Evolutionary conservation across 2,329 filamentous ascomycete species (phyloP).

Genomic region (Sphaerulina musiva): DNA sequence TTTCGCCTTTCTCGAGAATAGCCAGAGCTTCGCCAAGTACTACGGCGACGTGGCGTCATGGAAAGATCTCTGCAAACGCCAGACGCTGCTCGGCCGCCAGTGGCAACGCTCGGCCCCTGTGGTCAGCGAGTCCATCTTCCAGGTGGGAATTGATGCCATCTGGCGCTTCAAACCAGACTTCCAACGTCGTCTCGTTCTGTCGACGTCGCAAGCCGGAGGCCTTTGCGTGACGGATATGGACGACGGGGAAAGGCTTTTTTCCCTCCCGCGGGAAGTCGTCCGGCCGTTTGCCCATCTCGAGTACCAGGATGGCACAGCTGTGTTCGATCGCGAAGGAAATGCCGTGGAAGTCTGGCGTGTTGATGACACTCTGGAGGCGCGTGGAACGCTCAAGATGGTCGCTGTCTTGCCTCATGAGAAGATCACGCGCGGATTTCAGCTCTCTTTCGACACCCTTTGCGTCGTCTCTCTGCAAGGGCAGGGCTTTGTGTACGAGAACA

Average conservation of each 20-base stretch:
- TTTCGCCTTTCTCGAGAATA: constrained; percentile 29
- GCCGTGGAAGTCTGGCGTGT: constrained; percentile 43
- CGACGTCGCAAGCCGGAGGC: constrained; percentile 42
- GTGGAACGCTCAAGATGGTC: constrained; percentile 39
- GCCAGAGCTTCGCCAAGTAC: constrained; percentile 30
- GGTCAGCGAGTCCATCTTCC: constrained; percentile 37
- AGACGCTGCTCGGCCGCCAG: constrained; percentile 36
- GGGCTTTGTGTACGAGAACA: constrained; percentile 42
- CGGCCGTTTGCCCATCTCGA: constrained; percentile 44
- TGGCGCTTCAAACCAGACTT: constrained; percentile 46
- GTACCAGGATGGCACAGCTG: constrained; percentile 43
- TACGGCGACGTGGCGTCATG: constrained; percentile 36
- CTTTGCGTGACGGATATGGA: constrained; percentile 45
- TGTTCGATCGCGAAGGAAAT: constrained; percentile 42
- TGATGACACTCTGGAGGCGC: constrained; percentile 30
- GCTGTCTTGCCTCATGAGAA: constrained; percentile 39
- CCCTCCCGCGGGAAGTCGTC: constrained; percentile 27
- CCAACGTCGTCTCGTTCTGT: constrained; percentile 42
- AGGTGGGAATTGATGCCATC: constrained; percentile 38
- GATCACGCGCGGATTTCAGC: constrained; percentile 43
- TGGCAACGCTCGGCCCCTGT: constrained; percentile 35
- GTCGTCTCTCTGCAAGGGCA: constrained; percentile 42
- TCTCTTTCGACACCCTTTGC: constrained; percentile 41
- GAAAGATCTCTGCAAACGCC: constrained; percentile 42
- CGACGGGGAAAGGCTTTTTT: constrained; percentile 38